These are phyloP conservation scores for Chytriomyces sp. DNA, from an alignment of 192 early-diverging fungal species.

Conservation along the genomic window DNA sequence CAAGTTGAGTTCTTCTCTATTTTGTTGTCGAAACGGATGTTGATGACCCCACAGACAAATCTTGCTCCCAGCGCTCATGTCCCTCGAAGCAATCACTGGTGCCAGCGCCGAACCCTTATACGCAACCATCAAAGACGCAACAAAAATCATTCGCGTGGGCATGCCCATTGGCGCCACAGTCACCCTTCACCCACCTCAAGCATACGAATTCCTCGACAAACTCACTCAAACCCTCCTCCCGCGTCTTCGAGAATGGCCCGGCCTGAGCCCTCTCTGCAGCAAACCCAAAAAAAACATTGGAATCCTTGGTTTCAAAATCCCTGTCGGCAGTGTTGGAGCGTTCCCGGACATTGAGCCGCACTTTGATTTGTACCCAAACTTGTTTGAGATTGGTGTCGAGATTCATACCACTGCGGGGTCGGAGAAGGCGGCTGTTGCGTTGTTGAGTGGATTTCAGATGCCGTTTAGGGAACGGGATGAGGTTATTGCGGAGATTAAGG, in stretches of 20 bases:
- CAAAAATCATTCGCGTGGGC: constrained; percentile 86
- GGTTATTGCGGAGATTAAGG: constrained; percentile 35
- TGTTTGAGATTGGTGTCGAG: constrained; percentile 86
- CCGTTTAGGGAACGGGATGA: constrained; percentile 66
- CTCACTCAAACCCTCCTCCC: constrained; percentile 93
- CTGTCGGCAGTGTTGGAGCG: constrained; percentile 78
- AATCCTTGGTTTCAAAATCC: constrained; percentile 84
- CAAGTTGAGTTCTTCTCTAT: constrained; percentile 67
- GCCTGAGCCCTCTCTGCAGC: constrained; percentile 74
- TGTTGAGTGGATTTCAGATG: constrained; percentile 88
- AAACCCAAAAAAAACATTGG: constrained; percentile 61
- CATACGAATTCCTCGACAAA: constrained; percentile 96
- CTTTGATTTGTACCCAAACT: constrained; percentile 90
- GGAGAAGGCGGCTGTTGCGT: constrained; percentile 76
- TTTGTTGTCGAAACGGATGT: background rate
- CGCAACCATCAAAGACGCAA: constrained; percentile 77
- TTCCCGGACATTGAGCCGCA: constrained; percentile 98
- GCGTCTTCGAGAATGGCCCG: constrained; percentile 88
- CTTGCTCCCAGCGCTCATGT: constrained; percentile 88
- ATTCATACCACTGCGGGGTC: constrained; percentile 82
- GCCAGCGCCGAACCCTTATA: constrained; percentile 78
- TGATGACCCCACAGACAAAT: constrained; percentile 39
- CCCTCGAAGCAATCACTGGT: constrained; percentile 87
- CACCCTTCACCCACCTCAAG: constrained; percentile 77
- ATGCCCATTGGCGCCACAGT: constrained; percentile 92